phyloP scores from a whole-genome alignment of 345 rosid species.

The Trapa bicornis region DNA sequence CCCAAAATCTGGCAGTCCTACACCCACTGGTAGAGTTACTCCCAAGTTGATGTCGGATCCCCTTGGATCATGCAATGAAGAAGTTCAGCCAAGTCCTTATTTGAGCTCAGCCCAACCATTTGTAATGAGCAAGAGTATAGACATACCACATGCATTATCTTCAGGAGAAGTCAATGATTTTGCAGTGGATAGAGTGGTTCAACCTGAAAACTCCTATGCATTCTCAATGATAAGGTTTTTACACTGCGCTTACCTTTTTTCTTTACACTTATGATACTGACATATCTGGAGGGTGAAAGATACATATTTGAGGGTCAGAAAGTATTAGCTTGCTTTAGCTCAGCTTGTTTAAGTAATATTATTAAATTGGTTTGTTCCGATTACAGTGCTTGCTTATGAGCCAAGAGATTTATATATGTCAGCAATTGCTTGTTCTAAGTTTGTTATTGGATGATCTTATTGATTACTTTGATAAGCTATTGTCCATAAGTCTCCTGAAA shows the following conservation, averaged over 20 bases:
- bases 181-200: conserved; percentile 26
- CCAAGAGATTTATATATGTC: background rate
- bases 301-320: background rate
- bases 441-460: background rate
- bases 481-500: background rate
- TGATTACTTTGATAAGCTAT: background rate
- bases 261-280: background rate
- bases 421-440: background rate
- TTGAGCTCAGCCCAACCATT: conserved; percentile 30
- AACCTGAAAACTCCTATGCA: conserved; percentile 26
- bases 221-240: conserved; percentile 47
- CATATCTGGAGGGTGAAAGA: background rate
- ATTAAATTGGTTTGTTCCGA: background rate
- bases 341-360: background rate
- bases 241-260: conserved; percentile 9
- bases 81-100: conserved; percentile 32
- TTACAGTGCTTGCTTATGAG: background rate
- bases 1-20: conserved; percentile 49
- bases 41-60: conserved; percentile 44
- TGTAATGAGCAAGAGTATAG: conserved; percentile 28
- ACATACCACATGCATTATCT: conserved; percentile 26
- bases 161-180: conserved; percentile 29
- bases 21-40: conserved; percentile 43
- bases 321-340: background rate
- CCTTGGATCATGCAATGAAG: conserved; percentile 39